Evolutionary conservation across 2,329 filamentous ascomycete species (phyloP).

Genomic region (Lomentospora prolificans): DNA sequence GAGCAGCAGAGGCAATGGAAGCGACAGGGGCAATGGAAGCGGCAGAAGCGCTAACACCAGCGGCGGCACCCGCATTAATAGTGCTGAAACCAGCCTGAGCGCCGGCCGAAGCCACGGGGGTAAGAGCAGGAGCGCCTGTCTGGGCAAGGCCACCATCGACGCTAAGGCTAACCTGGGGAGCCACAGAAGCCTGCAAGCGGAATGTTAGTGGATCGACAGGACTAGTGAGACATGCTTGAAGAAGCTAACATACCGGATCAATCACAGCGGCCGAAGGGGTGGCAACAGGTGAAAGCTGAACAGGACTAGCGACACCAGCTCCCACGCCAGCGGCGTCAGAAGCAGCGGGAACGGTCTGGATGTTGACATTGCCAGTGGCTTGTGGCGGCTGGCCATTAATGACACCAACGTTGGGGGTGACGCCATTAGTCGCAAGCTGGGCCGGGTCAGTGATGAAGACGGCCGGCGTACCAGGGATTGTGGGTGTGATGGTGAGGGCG

Average conservation of each 20-base stretch:
- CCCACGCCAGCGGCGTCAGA: not conserved
- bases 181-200: not conserved
- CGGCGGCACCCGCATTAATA: not conserved
- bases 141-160: constrained; percentile 3
- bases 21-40: not conserved
- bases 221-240: not conserved
- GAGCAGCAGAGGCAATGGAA: too few relatives aligned
- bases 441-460: not conserved
- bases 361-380: not conserved
- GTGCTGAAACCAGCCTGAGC: not conserved
- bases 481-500: constrained; percentile 1
- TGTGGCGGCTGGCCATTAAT: not conserved
- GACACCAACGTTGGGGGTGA: not conserved
- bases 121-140: not conserved
- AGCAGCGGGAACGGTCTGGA: not conserved
- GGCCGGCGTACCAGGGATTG: not conserved
- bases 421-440: not conserved
- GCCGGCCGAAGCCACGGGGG: not conserved
- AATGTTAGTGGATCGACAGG: not conserved
- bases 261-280: not conserved
- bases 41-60: not conserved
- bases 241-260: not conserved
- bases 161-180: not conserved
- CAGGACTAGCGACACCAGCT: not conserved
- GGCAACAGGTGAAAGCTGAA: not conserved